Percentiles rank a stretch among this genome's conserved stretches.
These are phyloP conservation scores for Schwanniomyces pseudopolymorphus DNA, from an alignment of 805 yeast genomes.

Conservation along the genomic window DNA sequence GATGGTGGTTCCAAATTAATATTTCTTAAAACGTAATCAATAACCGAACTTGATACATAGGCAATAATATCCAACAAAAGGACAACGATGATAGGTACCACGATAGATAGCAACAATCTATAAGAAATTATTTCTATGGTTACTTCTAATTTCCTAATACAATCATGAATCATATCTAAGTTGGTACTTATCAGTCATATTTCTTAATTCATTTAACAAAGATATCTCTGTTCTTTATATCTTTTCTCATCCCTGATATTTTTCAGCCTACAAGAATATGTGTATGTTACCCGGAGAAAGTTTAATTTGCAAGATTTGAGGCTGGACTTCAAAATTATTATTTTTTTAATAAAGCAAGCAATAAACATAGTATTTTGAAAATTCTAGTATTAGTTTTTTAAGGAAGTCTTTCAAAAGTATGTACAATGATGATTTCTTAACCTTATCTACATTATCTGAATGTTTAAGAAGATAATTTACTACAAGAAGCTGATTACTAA, in stretches of 20 bases:
- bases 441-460: slow-evolving; percentile 23
- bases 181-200: neutral
- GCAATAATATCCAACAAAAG: slow-evolving; percentile 1
- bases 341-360: neutral
- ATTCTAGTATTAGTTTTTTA: too few relatives aligned
- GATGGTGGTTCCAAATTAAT: neutral
- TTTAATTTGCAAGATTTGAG: neutral
- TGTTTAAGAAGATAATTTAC: slow-evolving; percentile 6
- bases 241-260: neutral
- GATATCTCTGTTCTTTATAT: neutral
- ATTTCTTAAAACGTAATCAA: neutral
- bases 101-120: slow-evolving; percentile 1
- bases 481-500: slow-evolving; percentile 3
- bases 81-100: slow-evolving; percentile 1
- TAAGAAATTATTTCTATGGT: neutral
- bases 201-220: neutral
- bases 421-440: slow-evolving; percentile 14
- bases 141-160: neutral
- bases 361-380: neutral
- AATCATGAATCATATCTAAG: neutral
- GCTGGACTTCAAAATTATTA: neutral
- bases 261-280: neutral
- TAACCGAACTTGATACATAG: neutral
- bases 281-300: neutral
- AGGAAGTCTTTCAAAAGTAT: slow-evolving; percentile 4